Evolutionary conservation across 495 filamentous ascomycete genomes (phyloP).

Genomic region (Podospora anserina): DNA sequence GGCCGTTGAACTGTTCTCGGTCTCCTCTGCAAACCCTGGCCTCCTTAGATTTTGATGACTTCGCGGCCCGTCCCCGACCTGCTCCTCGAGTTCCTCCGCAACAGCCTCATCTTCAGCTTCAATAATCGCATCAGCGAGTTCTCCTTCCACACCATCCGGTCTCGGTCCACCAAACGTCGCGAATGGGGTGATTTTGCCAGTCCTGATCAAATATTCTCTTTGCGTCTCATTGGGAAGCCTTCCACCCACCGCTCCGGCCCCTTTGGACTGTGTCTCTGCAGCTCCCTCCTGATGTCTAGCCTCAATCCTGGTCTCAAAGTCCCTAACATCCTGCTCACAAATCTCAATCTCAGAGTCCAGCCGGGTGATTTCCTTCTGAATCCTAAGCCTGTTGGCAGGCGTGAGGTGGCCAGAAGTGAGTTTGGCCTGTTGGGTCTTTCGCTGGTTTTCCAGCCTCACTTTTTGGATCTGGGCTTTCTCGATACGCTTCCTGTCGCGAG

Average conservation of each 20-base stretch:
- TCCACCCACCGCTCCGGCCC: constrained; percentile 36
- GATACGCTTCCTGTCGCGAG: constrained; percentile 80
- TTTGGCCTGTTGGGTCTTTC: constrained; percentile 42
- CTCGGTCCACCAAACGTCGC: constrained; percentile 61
- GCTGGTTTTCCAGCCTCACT: constrained; percentile 47
- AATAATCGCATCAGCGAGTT: constrained; percentile 67
- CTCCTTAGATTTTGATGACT: constrained; percentile 79
- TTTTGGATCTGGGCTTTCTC: constrained; percentile 68
- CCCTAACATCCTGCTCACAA: constrained; percentile 64
- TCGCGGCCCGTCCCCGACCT: constrained; percentile 53
- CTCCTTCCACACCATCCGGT: constrained; percentile 54
- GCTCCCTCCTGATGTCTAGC: constrained; percentile 56
- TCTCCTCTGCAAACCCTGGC: constrained; percentile 68
- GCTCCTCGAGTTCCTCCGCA: constrained; percentile 53
- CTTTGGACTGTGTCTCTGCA: constrained; percentile 40
- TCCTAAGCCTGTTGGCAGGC: constrained; percentile 41
- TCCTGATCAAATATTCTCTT: constrained; percentile 86
- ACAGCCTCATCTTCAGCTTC: constrained; percentile 66
- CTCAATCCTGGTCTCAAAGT: constrained; percentile 77
- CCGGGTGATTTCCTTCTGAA: constrained; percentile 61
- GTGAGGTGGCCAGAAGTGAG: constrained; percentile 38
- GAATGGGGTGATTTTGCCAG: constrained; percentile 96
- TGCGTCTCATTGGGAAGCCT: constrained; percentile 74
- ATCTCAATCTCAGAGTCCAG: constrained; percentile 59
- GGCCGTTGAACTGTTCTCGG: constrained; percentile 29